Conservation (phyloP, 768 basidiomycete genomes). For the Kwoniella dejecticola region DNA sequence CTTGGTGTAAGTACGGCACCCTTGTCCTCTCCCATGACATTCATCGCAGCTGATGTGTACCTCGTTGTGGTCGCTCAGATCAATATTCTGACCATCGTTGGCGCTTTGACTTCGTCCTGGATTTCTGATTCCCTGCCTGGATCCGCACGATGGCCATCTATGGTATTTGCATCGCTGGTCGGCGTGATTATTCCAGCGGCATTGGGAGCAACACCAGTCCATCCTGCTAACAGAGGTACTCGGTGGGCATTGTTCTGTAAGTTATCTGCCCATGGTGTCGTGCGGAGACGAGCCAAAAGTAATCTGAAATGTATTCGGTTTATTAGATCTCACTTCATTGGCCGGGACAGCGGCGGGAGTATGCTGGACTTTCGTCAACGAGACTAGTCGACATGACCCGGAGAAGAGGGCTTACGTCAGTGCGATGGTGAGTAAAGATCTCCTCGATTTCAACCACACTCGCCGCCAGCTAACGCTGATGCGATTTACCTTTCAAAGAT, state of each 20-base stretch:
- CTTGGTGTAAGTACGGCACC: constrained; percentile 21
- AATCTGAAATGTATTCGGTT: background rate
- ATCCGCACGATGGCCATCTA: constrained; percentile 37
- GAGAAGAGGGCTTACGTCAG: constrained; percentile 42
- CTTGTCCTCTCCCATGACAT: background rate
- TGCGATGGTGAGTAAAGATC: constrained; percentile 26
- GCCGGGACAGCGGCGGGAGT: constrained; percentile 27
- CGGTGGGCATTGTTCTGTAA: constrained; percentile 39
- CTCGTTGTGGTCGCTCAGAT: constrained; percentile 21
- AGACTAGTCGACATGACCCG: constrained; percentile 35
- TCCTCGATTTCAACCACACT: background rate
- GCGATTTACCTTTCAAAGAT: constrained; percentile 18
- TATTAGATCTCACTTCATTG: constrained; percentile 27
- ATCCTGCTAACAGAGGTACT: constrained; percentile 22
- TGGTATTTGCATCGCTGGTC: constrained; percentile 28
- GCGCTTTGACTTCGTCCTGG: constrained; percentile 30
- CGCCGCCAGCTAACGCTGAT: background rate
- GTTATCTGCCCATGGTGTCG: too few species aligned
- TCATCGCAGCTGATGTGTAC: background rate
- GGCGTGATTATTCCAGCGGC: constrained; percentile 27
- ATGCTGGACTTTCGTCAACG: constrained; percentile 38
- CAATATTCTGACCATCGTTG: constrained; percentile 40
- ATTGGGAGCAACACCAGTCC: constrained; percentile 32
- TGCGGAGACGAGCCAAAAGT: background rate
- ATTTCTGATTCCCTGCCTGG: constrained; percentile 36